These are phyloP conservation scores for Ceratobasidium sp. DNA, from an alignment of 1,284 basidiomycete genomes.

Conservation along the genomic window DNA sequence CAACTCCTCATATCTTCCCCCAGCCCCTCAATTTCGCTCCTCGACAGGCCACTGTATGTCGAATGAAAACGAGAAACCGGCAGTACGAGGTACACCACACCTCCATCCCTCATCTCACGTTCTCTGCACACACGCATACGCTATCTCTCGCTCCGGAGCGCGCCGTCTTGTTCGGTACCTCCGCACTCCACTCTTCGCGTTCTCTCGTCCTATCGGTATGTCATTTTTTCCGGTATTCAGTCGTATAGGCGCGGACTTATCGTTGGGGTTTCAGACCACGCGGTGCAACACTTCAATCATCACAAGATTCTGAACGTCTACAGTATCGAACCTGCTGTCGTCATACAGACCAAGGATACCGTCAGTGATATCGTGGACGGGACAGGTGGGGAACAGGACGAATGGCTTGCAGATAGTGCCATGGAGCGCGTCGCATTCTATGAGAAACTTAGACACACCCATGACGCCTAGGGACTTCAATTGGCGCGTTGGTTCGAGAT, in stretches of 20 bases:
- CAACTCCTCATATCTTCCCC: neutral
- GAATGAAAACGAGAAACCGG: conserved; percentile 45
- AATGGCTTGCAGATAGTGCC: conserved; percentile 55
- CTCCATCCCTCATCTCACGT: conserved; percentile 48
- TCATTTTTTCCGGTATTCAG: neutral
- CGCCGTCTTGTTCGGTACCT: conserved; percentile 43
- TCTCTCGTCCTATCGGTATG: conserved; percentile 46
- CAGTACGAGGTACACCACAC: conserved; percentile 26
- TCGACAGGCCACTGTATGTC: conserved; percentile 49
- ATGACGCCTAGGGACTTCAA: neutral
- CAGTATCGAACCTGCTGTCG: conserved; percentile 56
- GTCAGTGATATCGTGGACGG: conserved; percentile 55
- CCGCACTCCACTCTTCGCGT: conserved; percentile 44
- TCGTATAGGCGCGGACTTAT: conserved; percentile 3
- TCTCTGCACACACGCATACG: conserved; percentile 50
- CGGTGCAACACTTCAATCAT: conserved; percentile 55
- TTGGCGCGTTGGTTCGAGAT: conserved; percentile 2
- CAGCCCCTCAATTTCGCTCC: neutral
- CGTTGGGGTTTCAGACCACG: conserved; percentile 55
- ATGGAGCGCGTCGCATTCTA: conserved; percentile 53
- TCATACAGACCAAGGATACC: conserved; percentile 56
- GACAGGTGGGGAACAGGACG: conserved; percentile 54
- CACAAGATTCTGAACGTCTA: conserved; percentile 53
- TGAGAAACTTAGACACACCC: conserved; percentile 17
- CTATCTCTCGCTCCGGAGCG: conserved; percentile 41